Percentiles rank a stretch among this genome's conserved stretches.
Conservation (phyloP, 2,329 filamentous ascomycete species). For the Magnaporthiopsis incrustans region DNA sequence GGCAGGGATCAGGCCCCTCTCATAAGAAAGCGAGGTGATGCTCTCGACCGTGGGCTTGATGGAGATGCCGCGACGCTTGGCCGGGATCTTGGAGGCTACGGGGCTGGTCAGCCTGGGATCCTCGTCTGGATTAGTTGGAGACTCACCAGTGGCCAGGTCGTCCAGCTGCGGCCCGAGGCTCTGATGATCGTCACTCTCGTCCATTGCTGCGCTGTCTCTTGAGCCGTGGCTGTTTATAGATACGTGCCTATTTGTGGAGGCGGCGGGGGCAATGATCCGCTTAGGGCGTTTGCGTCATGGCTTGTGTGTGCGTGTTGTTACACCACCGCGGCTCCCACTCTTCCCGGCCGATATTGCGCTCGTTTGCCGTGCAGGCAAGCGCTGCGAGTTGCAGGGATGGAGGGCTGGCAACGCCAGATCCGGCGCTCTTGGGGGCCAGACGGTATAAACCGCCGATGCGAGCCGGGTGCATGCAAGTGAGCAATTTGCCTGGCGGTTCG, state of each 20-base stretch:
- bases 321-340: neutral
- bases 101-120: neutral
- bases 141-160: neutral
- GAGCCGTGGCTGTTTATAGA: no score
- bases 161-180: neutral
- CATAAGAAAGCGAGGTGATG: constrained; percentile 55
- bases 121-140: no score
- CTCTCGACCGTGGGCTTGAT: constrained; percentile 58
- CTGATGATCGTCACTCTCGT: neutral
- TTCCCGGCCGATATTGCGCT: neutral
- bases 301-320: neutral
- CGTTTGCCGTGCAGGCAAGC: neutral
- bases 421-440: neutral
- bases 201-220: neutral
- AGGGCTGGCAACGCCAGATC: neutral
- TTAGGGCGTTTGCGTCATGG: neutral
- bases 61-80: constrained; percentile 56
- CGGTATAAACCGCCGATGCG: neutral
- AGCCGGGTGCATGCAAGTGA: neutral
- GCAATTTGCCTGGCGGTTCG: neutral
- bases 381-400: neutral
- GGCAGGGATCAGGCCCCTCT: constrained; percentile 55
- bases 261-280: neutral
- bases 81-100: constrained; percentile 49
- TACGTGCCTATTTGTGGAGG: neutral